Evolutionary conservation across 2,329 filamentous ascomycete species (phyloP), one percentile per base, ranked within the genome.

Genomic region (Bipolaris zeicola): DNA sequence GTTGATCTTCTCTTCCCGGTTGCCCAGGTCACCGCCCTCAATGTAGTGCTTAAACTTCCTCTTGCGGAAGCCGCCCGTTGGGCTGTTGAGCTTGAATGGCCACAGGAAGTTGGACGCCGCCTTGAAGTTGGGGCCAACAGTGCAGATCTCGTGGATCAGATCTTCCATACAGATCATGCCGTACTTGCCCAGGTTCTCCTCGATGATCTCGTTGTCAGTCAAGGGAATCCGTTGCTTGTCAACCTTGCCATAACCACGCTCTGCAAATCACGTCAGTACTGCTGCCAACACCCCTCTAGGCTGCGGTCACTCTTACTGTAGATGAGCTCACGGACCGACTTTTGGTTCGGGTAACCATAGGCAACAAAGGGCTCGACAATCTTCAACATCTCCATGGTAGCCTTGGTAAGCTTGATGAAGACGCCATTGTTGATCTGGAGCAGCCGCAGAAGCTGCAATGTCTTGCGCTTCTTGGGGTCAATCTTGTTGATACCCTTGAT

Each of bases 401-500:
- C 95, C 90, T 98, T 99, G 84, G 93, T 98, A 78, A 97, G 85
- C 78, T 88, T 89, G 83, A 99, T 86, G 85, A 99, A 99, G 82
- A 97, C 92, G 82, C 94, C 95, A 82, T 96, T 98, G 91, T 99
- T 99, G 90, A 99, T 99, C 87, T 99, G 95, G 76, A 99, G 89
- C 69, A 99, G 92, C 86, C 95, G 94, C 80, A 99, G 93, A 62
- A 99, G 91, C 85, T 99, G 95, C 75, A 99, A 89, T 78, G 96
- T 98, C 89, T 99, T 99, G 87, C 95, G 93, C 82, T 96, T 96
- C 91, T 99, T 98, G 75, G 95, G 95, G 79, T 96, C 89, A 76
- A 99, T 98, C 91, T 99, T 99, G 91, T 98, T 98, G 92, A 99
- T 98, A 96, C 89, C 95, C 92, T 99, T 99, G 87, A 99, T 99